Evolutionary conservation across 257 asterid genomes (phyloP).

Genomic region (Solanum megistacrolobum): DNA sequence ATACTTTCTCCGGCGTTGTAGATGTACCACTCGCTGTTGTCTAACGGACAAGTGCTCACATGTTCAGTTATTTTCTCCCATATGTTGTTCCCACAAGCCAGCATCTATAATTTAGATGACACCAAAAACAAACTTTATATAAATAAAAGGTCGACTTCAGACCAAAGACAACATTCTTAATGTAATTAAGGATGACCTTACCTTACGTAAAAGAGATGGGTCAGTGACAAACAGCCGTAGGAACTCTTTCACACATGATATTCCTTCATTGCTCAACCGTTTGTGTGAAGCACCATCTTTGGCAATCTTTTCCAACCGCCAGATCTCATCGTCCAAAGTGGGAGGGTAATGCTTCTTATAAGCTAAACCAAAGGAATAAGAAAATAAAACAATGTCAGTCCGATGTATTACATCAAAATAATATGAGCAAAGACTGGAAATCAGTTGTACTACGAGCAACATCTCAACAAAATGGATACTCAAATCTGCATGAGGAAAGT

Average conservation of each 20-base stretch:
- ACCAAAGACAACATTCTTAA: neutral
- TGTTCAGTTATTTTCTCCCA: slow-evolving; percentile 64
- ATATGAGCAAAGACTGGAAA: neutral
- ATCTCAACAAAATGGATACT: neutral
- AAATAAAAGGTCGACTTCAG: neutral
- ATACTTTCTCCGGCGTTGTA: slow-evolving; percentile 25
- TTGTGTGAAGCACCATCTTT: slow-evolving; percentile 59
- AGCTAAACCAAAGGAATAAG: slow-evolving; percentile 29
- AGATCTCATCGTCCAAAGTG: slow-evolving; percentile 44
- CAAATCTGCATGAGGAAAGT: neutral
- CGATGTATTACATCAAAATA: neutral
- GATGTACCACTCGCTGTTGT: slow-evolving; percentile 31
- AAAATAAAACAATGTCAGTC: neutral
- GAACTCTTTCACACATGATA: slow-evolving; percentile 47
- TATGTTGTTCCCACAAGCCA: slow-evolving; percentile 27
- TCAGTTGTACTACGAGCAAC: neutral
- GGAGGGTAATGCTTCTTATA: slow-evolving; percentile 80
- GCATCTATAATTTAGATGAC: slow-evolving; percentile 39
- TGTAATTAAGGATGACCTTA: slow-evolving; percentile 29
- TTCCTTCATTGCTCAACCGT: slow-evolving; percentile 19
- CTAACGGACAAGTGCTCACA: slow-evolving; percentile 39
- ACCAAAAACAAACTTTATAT: neutral
- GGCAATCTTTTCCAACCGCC: slow-evolving; percentile 83
- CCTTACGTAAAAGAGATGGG: slow-evolving; percentile 34
- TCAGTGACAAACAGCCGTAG: slow-evolving; percentile 33